Base-by-base conservation (phyloP, 78 protist species). In the Pigoraptor vietnamica region DNA sequence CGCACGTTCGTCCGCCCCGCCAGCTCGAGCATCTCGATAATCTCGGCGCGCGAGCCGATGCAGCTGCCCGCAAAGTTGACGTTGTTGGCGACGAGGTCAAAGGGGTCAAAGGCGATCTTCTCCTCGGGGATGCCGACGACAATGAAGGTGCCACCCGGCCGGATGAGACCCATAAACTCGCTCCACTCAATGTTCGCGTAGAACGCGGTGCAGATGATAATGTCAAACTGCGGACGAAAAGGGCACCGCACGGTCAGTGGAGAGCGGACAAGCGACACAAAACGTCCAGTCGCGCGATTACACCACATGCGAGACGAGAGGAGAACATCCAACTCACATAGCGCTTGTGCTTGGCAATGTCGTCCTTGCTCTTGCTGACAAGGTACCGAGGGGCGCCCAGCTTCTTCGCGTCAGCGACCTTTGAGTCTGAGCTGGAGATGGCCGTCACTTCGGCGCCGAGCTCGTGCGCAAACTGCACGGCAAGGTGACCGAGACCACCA, bases 401-500 rank as follows among this genome's bases (percentile, higher is more conserved):
- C 82, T 92, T 25, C 34, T 40, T 39, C 19, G 94, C 38, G 24
- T 92, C 40, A 32, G 38, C 34, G 39, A 82, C 91, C 81, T 89
- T 90, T 2, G 35, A 82, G 29, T 25, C 32, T 34, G 91, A 56
- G 35, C 33, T n/a, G n/a, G 92, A 86, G 0, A 91, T 0, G 14
- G 95, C 96, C 48, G 83, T n/a, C 0, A 91, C 95, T n/a, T 90
- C 89, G 67, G 10, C 92, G 29, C 96, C 96, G 67, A 95, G 40
- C 38, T 56, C 81, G n/a, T 32, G 87, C 23, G 90, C 93, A 36
- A 89, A 95, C 87, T 95, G 97, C 37, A 95, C 82, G 24, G 91
- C 97, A 9, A 95, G 67, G 93, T 93, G 95, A 38, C 97, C 97
- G 32, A 95, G 91, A 0, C 97, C 97, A 37, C 97, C 97, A 37